Conservation (phyloP, 2,329 filamentous ascomycete species). For the Colletotrichum incanum region DNA sequence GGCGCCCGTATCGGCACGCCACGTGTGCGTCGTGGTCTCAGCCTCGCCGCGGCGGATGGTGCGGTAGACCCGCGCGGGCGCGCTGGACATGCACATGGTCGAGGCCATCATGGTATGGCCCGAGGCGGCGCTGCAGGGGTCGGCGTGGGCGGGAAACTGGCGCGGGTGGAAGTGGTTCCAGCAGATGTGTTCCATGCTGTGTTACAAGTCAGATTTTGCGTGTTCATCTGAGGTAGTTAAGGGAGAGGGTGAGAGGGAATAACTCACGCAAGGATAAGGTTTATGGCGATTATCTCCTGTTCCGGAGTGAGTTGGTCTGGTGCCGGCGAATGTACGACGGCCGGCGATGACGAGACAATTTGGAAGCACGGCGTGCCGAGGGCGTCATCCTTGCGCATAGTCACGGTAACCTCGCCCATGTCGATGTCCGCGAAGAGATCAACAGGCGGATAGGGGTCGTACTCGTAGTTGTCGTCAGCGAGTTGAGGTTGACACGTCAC, state of each 20-base stretch:
- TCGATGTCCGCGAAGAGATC: constrained; percentile 55
- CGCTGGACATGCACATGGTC: constrained; percentile 58
- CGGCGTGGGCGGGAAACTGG: constrained; percentile 55
- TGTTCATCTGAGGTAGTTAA: neutral
- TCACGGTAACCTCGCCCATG: constrained; percentile 57
- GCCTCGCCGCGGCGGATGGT: constrained; percentile 30
- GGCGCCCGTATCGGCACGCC: constrained; percentile 48
- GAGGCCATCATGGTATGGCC: constrained; percentile 64
- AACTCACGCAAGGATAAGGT: constrained; percentile 69
- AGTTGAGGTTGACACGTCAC: constrained; percentile 9
- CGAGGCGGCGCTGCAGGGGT: constrained; percentile 51
- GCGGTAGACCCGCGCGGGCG: constrained; percentile 54
- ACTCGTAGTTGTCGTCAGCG: constrained; percentile 13
- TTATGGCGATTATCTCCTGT: constrained; percentile 64
- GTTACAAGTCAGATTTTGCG: neutral
- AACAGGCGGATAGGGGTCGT: constrained; percentile 33
- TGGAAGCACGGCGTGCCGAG: constrained; percentile 62
- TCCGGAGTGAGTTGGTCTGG: constrained; percentile 51
- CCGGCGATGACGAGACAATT: constrained; percentile 53
- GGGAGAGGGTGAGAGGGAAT: neutral
- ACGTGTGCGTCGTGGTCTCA: constrained; percentile 45
- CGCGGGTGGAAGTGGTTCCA: constrained; percentile 64
- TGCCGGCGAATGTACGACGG: constrained; percentile 41
- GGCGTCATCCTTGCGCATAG: constrained; percentile 58
- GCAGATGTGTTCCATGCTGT: constrained; percentile 68